Evolutionary conservation across 2,329 filamentous ascomycete species (phyloP).

Genomic region (Colletotrichum melonis): DNA sequence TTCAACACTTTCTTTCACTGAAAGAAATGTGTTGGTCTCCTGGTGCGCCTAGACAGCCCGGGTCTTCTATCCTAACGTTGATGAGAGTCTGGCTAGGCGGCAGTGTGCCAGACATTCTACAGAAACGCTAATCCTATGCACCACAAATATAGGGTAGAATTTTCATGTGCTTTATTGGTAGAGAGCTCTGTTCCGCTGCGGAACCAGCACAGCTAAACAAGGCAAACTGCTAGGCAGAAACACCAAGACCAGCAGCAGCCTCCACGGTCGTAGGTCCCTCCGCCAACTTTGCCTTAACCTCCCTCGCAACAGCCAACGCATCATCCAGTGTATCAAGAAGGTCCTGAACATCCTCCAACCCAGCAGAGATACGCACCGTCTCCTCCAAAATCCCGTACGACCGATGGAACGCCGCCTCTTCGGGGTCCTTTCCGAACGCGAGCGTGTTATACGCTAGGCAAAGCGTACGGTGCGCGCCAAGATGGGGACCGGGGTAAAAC

Average conservation of each 20-base stretch:
- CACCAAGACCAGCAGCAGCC: constrained; percentile 19
- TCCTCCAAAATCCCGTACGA: constrained; percentile 51
- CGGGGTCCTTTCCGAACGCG: constrained; percentile 53
- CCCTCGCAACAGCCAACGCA: constrained; percentile 52
- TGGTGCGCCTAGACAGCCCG: no score
- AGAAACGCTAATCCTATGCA: no score
- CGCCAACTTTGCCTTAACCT: constrained; percentile 52
- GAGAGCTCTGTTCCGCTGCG: no score
- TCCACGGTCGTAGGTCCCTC: not conserved
- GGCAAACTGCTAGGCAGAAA: not conserved
- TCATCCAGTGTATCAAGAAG: constrained; percentile 52
- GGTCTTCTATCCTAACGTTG: no score
- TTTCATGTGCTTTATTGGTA: no score
- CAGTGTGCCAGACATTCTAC: no score
- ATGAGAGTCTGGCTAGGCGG: no score
- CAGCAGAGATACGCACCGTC: constrained; percentile 59
- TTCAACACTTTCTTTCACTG: no score
- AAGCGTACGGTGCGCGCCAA: constrained; percentile 64
- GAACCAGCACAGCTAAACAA: not conserved
- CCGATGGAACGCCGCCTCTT: constrained; percentile 50
- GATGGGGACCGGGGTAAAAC: constrained; percentile 63
- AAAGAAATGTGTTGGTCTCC: no score
- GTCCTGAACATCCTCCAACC: constrained; percentile 56
- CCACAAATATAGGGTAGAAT: no score
- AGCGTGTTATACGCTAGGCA: constrained; percentile 59